A percentile compares a stretch with the other conserved stretches of the same genome.
These are phyloP conservation scores for Starmerella tilneyi DNA, from an alignment of 805 yeast genomes.

Conservation along the genomic window DNA sequence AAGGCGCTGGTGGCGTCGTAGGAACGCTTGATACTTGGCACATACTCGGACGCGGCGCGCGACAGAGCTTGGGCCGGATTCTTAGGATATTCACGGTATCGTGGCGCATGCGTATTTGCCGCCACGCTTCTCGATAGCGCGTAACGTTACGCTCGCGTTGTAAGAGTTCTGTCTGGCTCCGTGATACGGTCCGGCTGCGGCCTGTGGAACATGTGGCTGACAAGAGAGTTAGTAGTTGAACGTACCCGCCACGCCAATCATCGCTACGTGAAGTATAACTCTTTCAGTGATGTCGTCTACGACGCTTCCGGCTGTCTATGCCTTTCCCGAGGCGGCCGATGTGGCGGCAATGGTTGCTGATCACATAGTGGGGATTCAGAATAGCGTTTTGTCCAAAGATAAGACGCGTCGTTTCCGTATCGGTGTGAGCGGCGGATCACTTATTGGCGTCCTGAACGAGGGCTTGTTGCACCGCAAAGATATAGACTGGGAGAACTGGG, in stretches of 20 bases:
- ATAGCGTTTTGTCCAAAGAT: conserved; percentile 42
- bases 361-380: conserved; percentile 82
- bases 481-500: conserved; percentile 90
- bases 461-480: conserved; percentile 69
- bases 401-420: conserved; percentile 61
- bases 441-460: conserved; percentile 74
- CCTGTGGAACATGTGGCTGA: not conserved
- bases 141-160: too few species aligned
- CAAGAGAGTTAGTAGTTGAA: not conserved
- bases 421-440: conserved; percentile 88
- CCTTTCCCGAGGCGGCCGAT: conserved; percentile 78
- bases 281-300: conserved; percentile 14
- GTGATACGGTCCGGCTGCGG: not conserved
- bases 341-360: conserved; percentile 97
- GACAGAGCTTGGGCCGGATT: too few species aligned
- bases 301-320: conserved; percentile 64
- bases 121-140: too few species aligned
- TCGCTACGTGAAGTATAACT: conserved; percentile 2
- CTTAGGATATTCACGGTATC: too few species aligned
- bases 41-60: too few species aligned
- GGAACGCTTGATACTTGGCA: too few species aligned
- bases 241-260: conserved; percentile 4
- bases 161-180: too few species aligned
- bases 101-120: not conserved
- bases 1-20: too few species aligned